Evolutionary conservation across 805 yeast species (phyloP), one percentile per base, ranked within the genome.

Genomic region (Wickerhamiella qilinensis): DNA sequence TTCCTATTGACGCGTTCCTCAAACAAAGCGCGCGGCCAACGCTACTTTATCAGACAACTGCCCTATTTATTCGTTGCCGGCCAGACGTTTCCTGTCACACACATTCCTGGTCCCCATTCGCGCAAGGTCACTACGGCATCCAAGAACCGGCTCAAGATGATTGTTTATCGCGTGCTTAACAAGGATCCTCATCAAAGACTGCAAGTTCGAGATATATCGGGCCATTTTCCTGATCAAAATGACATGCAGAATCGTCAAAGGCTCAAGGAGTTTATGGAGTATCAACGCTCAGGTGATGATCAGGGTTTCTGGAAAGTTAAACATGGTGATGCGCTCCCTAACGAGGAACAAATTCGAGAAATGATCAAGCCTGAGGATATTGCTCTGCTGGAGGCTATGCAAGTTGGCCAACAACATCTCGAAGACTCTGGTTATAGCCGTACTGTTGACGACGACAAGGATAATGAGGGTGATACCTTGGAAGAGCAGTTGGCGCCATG

Each of bases 201-300:
- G 31, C 67, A 82, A 6, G 93, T 91, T 9, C 77, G 77, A 46
- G 97, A 91, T 46, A 82, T 91, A 18, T 75, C 94, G 0, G 71
- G 71, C 37, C 96, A 88, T 62, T 91, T 91, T 54, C 97, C 98
- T 0, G 97, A 85, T 48, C 96, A 86, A 57, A 86, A 81, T 52
- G 97, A 91, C 53, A 86, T 88, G 83, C 98, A 91, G 56, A 88
- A 84, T 54, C 71, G 98, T 50, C 97, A 88, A 60, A 68, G 95
- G 44, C 67, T 91, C 40, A 91, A 91, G 57, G 98, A 91, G 60
- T 91, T 91, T 50, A 91, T 91, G 98, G 96, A 86, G 51, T 91
- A 82, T 51, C 96, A 88, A 60, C 68, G 96, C 49, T 75, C 78
- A 29, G 97, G 97, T 11, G 83, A 78, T 6, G 96, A 86, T 57